Base-by-base conservation (phyloP, 2,329 filamentous ascomycete species). In the Cadophora gregata region DNA sequence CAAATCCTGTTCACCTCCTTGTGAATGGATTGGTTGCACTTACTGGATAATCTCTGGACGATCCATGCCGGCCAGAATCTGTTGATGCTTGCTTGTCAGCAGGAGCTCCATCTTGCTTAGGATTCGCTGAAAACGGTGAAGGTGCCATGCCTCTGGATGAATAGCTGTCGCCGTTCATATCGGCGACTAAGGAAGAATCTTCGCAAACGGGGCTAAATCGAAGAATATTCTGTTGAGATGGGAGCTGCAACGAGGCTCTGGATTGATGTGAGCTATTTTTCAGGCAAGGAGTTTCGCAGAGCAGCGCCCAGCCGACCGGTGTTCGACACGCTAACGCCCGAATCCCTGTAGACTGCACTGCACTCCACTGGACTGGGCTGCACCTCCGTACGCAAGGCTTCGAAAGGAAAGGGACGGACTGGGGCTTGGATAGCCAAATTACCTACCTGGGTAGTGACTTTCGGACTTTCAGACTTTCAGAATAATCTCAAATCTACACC, bases 101-200 rank as follows among this genome's bases (percentile, higher is more conserved):
- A 74, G 67, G 63, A 72, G 69, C 69, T 73, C 71, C 69, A 63
- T 70, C 63, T 67, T 66, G 63, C 70, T 70, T 73, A 51, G 64
- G 62, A 70, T 72, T 75, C 63, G 70, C 72, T 69, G 69, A 69
- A 71, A 71, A 73, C 69, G 67, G 68, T 72, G 71, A 73, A 67
- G 75, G 67, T 72, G 69, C 59, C 75, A 75, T 77, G 92, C 92
- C 91, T 87, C 92, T 87, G 74, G 90, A 88, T 77, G 88, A 88
- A 80, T 94, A 95, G 79, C 84, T 90, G 79, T 95, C 92, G 78
- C 91, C 92, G 90, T 95, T 95, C 92, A 96, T 96, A 67, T 68
- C 87, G 73, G 72, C 69, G 67, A 66, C 55, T 48, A 50, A 59
- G 50, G 33, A 55, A 58, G 33, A 27, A 42, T 56, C 33, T 59